These are phyloP conservation scores for Cordyceps cicadae DNA, from an alignment of 2,329 filamentous ascomycete species.

Conservation along the genomic window DNA sequence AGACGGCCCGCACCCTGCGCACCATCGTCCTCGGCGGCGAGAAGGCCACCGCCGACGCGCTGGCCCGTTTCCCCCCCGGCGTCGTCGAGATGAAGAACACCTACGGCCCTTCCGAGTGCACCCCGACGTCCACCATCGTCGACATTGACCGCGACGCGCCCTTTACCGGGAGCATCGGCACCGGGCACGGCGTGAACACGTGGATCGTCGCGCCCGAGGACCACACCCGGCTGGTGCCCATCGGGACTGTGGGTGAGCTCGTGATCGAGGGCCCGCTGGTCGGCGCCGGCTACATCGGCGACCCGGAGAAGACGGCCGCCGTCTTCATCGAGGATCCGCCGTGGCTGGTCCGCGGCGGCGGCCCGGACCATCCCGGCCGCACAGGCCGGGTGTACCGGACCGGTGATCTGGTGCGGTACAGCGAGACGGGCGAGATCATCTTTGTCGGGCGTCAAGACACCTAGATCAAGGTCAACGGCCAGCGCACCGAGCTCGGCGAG, in stretches of 20 bases:
- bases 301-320: constrained; percentile 11
- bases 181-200: constrained; percentile 1
- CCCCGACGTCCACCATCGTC: constrained; percentile 31
- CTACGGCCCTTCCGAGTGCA: constrained; percentile 41
- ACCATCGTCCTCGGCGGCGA: constrained; percentile 11
- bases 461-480: constrained; percentile 55
- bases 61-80: constrained; percentile 28
- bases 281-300: constrained; percentile 32
- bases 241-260: constrained; percentile 31
- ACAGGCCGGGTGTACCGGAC: constrained; percentile 33
- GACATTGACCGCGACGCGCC: constrained; percentile 22
- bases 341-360: constrained; percentile 5
- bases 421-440: constrained; percentile 26
- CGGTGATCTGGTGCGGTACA: constrained; percentile 36
- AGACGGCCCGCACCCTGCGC: not conserved
- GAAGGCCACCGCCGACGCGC: constrained; percentile 34
- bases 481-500: constrained; percentile 45
- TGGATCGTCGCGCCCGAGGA: constrained; percentile 33
- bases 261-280: constrained; percentile 42
- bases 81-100: constrained; percentile 34
- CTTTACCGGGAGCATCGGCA: constrained; percentile 12
- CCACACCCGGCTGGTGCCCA: constrained; percentile 17
- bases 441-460: constrained; percentile 52
- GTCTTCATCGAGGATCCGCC: constrained; percentile 9
- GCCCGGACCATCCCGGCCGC: not conserved